Percentiles rank a stretch among this genome's conserved stretches.
Evolutionary conservation across 176 grass and related monocot genomes (phyloP).

Genomic region (Phoenix roebelenii): DNA sequence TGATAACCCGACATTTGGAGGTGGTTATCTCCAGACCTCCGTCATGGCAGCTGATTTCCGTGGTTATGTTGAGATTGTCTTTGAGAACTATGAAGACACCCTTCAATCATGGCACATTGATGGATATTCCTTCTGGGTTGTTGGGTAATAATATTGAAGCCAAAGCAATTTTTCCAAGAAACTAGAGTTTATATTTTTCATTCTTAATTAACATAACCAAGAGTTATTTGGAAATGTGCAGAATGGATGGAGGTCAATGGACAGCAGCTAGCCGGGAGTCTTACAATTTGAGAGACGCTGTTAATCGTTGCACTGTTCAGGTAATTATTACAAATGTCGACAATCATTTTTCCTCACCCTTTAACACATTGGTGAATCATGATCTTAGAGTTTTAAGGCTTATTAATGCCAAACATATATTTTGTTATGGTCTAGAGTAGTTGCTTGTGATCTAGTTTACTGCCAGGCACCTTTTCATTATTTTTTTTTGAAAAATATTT

Average conservation of each 20-base stretch:
- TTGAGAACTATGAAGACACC: constrained; percentile 1
- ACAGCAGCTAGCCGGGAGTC: constrained; percentile 51
- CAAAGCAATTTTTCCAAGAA: too few species aligned
- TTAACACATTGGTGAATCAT: not conserved
- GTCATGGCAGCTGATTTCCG: constrained; percentile 3
- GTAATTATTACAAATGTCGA: constrained; percentile 10
- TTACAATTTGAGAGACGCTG: constrained; percentile 66
- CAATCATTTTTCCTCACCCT: too few species aligned
- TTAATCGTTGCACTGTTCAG: constrained; percentile 79
- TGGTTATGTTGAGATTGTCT: constrained; percentile 2
- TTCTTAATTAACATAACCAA: too few species aligned
- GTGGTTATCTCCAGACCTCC: not conserved
- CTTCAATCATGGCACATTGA: constrained; percentile 7
- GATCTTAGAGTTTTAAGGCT: too few species aligned
- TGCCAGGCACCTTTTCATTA: too few species aligned
- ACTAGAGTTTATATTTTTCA: too few species aligned
- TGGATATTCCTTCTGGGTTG: constrained; percentile 4
- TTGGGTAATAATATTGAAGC: constrained; percentile 28
- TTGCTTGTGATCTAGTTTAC: too few species aligned
- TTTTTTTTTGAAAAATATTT: too few species aligned
- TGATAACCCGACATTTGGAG: not conserved
- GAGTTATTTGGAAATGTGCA: constrained; percentile 12
- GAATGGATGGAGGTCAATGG: constrained; percentile 87
- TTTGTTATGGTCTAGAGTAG: too few species aligned
- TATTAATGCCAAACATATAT: too few species aligned